phyloP scores from a whole-genome alignment of 306 rosid species.

The Phaseolus lunatus region DNA sequence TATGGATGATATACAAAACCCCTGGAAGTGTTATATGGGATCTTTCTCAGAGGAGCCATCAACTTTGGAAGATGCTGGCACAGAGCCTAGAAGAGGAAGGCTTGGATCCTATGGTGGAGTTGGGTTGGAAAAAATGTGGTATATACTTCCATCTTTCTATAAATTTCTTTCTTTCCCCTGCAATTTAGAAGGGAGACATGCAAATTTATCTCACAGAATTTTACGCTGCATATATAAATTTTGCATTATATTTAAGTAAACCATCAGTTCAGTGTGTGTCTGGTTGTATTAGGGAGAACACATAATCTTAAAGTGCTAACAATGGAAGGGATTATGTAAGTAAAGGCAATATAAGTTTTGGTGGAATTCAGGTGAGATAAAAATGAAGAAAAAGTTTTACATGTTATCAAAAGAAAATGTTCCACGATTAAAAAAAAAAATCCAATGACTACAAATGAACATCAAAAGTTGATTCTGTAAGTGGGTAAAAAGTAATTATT shows the following conservation, averaged over 20 bases:
- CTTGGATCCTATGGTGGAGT: slow-evolving; percentile 63
- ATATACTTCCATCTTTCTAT: slow-evolving; percentile 12
- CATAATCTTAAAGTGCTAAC: too few species aligned
- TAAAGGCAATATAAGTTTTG: too few species aligned
- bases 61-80: slow-evolving; percentile 73
- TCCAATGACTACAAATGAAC: too few species aligned
- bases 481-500: too few species aligned
- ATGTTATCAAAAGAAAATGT: too few species aligned
- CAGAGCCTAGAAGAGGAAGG: slow-evolving; percentile 67
- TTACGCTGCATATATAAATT: slow-evolving; percentile 29
- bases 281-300: neutral
- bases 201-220: neutral
- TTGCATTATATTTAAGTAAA: neutral
- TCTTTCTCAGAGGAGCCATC: slow-evolving; percentile 72
- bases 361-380: too few species aligned
- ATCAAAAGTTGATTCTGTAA: too few species aligned
- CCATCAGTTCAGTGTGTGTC: neutral
- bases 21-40: slow-evolving; percentile 79
- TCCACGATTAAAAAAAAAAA: too few species aligned
- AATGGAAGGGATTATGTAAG: too few species aligned
- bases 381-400: too few species aligned
- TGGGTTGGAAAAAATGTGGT: slow-evolving; percentile 92
- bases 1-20: slow-evolving; percentile 80
- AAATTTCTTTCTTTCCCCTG: slow-evolving; percentile 25
- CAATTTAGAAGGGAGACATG: slow-evolving; percentile 20